These are phyloP conservation scores for Ophiosphaerella herpotricha DNA, from an alignment of 2,329 filamentous ascomycete genomes.

Conservation along the genomic window DNA sequence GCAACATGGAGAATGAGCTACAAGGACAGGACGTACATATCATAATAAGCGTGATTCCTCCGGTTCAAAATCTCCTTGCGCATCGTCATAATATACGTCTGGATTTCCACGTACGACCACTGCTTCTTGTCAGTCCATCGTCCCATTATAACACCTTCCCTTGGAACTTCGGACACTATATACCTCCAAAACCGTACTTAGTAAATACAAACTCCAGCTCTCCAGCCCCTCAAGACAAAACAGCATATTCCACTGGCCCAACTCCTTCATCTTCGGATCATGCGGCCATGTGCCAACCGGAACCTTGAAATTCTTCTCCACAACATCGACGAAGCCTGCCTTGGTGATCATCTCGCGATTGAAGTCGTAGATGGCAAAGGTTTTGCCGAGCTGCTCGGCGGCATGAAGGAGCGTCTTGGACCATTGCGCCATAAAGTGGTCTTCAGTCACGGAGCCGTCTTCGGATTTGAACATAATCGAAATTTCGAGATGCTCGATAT, in stretches of 20 bases:
- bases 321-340: constrained; percentile 60
- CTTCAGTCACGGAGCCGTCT: constrained; percentile 29
- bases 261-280: constrained; percentile 55
- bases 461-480: constrained; percentile 28
- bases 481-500: constrained; percentile 33
- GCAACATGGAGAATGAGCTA: not conserved
- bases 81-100: too few species aligned
- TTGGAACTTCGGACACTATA: too few species aligned
- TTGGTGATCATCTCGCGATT: constrained; percentile 53
- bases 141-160: too few species aligned
- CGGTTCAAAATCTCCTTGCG: too few species aligned
- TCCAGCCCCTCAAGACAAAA: constrained; percentile 37
- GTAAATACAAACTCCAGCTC: constrained; percentile 29
- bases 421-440: constrained; percentile 31
- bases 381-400: constrained; percentile 40
- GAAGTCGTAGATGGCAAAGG: constrained; percentile 41
- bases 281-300: constrained; percentile 30
- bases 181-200: constrained; percentile 12
- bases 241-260: constrained; percentile 46
- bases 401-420: constrained; percentile 30
- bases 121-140: too few species aligned
- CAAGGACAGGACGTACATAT: too few species aligned
- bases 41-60: too few species aligned
- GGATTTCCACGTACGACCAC: too few species aligned
- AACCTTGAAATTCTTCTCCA: constrained; percentile 49